phyloP scores from a whole-genome alignment of 257 asterid species.

The Ballota nigra region DNA sequence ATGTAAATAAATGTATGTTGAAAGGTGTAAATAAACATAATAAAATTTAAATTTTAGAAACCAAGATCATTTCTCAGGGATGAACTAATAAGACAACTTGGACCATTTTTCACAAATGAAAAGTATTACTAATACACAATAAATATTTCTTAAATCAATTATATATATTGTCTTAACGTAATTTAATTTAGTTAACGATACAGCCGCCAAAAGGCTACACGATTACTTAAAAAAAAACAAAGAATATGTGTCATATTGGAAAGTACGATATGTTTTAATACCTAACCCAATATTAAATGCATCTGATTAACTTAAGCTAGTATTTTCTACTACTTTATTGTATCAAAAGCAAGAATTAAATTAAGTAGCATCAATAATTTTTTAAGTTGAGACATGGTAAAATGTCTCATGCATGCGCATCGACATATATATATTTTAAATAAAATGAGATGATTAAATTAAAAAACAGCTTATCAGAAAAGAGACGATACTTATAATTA shows the following conservation, averaged over 20 bases:
- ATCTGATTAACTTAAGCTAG: background rate
- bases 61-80: too few relatives aligned
- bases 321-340: background rate
- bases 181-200: background rate
- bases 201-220: conserved; percentile 18
- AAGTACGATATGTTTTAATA: background rate
- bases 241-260: conserved; percentile 1
- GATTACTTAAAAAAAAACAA: background rate
- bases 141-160: too few relatives aligned
- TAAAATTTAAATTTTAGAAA: too few relatives aligned
- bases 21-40: too few relatives aligned
- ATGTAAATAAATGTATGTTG: too few relatives aligned
- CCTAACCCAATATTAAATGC: background rate
- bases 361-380: background rate
- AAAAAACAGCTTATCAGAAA: background rate
- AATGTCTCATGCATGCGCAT: conserved; percentile 7
- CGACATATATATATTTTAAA: too few relatives aligned
- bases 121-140: too few relatives aligned
- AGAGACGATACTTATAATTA: background rate
- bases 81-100: too few relatives aligned
- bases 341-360: background rate
- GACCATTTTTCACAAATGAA: too few relatives aligned
- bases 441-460: background rate
- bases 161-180: background rate
- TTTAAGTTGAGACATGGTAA: background rate